phyloP scores from a whole-genome alignment of 805 yeast species.

The Komagataella ulmi region DNA sequence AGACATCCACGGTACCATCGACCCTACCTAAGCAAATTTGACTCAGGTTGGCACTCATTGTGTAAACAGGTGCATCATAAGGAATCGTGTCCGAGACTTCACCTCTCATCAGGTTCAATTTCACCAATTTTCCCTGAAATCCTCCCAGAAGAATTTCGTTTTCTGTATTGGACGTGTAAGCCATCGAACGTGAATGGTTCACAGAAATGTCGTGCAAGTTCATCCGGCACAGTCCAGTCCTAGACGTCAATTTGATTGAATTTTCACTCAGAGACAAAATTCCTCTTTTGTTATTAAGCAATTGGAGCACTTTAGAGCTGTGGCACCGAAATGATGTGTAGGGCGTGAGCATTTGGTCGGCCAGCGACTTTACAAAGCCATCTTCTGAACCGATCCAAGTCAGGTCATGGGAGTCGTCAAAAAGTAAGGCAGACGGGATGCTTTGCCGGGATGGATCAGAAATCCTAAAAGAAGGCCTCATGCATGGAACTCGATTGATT shows the following conservation, averaged over 20 bases:
- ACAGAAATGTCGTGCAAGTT: slow-evolving; percentile 13
- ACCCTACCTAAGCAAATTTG: slow-evolving; percentile 46
- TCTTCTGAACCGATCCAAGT: slow-evolving; percentile 75
- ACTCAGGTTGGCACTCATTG: slow-evolving; percentile 30
- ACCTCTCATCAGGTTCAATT: slow-evolving; percentile 28
- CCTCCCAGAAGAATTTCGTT: slow-evolving; percentile 34
- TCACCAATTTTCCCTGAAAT: slow-evolving; percentile 19
- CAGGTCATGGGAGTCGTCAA: slow-evolving; percentile 65
- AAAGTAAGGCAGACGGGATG: slow-evolving; percentile 23
- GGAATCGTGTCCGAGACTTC: slow-evolving; percentile 20
- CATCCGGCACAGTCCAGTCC: slow-evolving; percentile 39
- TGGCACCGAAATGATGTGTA: slow-evolving; percentile 50
- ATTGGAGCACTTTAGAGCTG: slow-evolving; percentile 30
- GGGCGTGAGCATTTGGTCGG: slow-evolving; percentile 33
- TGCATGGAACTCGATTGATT: slow-evolving; percentile 16
- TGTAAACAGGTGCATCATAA: slow-evolving; percentile 30
- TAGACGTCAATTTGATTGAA: slow-evolving; percentile 36
- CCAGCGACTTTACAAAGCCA: slow-evolving; percentile 32
- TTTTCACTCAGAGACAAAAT: slow-evolving; percentile 40
- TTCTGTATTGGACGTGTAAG: slow-evolving; percentile 25
- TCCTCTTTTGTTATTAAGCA: slow-evolving; percentile 44
- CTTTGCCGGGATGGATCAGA: neutral
- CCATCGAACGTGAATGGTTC: slow-evolving; percentile 22
- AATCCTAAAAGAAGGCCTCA: neutral
- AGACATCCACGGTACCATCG: slow-evolving; percentile 49